These are phyloP conservation scores for Amaranthus cruentus DNA, from an alignment of 148 eudicot species.

Conservation along the genomic window DNA sequence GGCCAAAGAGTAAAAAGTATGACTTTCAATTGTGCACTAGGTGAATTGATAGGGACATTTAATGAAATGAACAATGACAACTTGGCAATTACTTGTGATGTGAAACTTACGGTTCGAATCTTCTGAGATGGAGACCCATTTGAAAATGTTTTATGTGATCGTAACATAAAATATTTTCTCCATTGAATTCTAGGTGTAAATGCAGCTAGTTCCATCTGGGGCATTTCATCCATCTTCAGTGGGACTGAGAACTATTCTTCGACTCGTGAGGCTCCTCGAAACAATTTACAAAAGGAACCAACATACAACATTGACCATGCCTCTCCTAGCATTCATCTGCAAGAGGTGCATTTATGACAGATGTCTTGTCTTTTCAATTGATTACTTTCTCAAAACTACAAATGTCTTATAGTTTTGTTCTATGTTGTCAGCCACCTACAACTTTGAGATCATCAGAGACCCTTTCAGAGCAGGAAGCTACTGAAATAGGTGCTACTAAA, in stretches of 20 bases:
- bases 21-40: background rate
- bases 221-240: slow-evolving; percentile 42
- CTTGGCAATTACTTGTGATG: background rate
- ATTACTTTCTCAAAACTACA: background rate
- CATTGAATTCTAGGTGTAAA: slow-evolving; percentile 12
- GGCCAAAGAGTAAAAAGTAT: background rate
- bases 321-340: slow-evolving; percentile 35
- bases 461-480: slow-evolving; percentile 43
- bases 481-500: slow-evolving; percentile 43
- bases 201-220: slow-evolving; percentile 37
- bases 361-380: background rate
- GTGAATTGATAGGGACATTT: background rate
- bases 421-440: slow-evolving; percentile 45
- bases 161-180: background rate
- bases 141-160: background rate
- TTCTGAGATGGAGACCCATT: background rate
- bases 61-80: background rate
- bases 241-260: slow-evolving; percentile 32
- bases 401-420: slow-evolving; percentile 4
- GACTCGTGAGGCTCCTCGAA: slow-evolving; percentile 25
- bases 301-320: slow-evolving; percentile 32
- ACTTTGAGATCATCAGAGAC: slow-evolving; percentile 47
- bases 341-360: slow-evolving; percentile 32
- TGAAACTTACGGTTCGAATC: background rate
- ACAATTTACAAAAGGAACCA: slow-evolving; percentile 32